Evolutionary conservation across 2,329 filamentous ascomycete genomes (phyloP).

Genomic region (Colletotrichum melonis): DNA sequence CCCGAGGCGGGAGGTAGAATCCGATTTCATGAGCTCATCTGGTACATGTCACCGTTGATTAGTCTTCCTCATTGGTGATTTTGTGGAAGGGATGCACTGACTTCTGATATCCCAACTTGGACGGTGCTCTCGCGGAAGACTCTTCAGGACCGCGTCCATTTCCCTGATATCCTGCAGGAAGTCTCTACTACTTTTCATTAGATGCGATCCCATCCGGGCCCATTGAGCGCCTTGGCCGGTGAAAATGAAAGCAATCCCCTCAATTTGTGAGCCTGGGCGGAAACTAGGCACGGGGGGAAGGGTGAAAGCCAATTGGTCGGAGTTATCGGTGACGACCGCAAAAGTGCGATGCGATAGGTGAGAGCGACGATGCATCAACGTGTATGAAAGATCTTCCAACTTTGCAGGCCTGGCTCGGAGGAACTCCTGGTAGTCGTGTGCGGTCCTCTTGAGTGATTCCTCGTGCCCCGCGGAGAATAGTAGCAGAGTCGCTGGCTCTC

Average conservation of each 20-base stretch:
- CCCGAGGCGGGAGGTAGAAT: slow-evolving; percentile 30
- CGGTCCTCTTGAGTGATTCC: slow-evolving; percentile 41
- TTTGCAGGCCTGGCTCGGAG: slow-evolving; percentile 20
- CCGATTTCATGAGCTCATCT: slow-evolving; percentile 22
- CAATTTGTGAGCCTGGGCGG: slow-evolving; percentile 11
- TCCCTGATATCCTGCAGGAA: slow-evolving; percentile 28
- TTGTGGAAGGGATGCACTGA: background rate
- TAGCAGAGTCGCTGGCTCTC: slow-evolving; percentile 12
- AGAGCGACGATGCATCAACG: slow-evolving; percentile 43
- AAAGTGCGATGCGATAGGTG: slow-evolving; percentile 42
- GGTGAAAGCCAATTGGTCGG: slow-evolving; percentile 38
- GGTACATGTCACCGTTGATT: background rate
- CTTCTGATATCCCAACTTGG: slow-evolving; percentile 39
- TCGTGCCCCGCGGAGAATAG: slow-evolving; percentile 38
- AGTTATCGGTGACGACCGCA: slow-evolving; percentile 33
- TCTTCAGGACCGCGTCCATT: slow-evolving; percentile 33
- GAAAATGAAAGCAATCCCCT: slow-evolving; percentile 45
- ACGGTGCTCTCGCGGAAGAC: slow-evolving; percentile 40
- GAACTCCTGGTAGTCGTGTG: slow-evolving; percentile 38
- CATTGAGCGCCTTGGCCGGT: slow-evolving; percentile 60
- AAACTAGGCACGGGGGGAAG: slow-evolving; percentile 33
- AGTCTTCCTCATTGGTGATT: background rate
- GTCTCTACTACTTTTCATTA: slow-evolving; percentile 35
- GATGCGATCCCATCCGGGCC: slow-evolving; percentile 50
- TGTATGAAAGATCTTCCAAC: slow-evolving; percentile 42